Evolutionary conservation across 1,284 basidiomycete species (phyloP).

Genomic region (Coniophora puteana): DNA sequence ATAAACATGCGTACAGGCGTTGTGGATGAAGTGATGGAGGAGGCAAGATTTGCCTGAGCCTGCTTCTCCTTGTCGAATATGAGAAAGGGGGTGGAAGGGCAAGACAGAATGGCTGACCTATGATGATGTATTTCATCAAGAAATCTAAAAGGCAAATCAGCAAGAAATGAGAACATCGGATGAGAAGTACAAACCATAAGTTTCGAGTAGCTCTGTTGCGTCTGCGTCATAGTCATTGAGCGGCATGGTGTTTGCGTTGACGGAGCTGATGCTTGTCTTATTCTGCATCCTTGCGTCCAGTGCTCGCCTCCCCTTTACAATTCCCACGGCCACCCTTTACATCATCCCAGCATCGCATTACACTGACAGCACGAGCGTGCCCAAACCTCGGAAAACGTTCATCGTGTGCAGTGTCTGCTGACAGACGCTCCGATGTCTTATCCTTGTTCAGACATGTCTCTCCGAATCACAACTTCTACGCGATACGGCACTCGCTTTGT

Average conservation of each 20-base stretch:
- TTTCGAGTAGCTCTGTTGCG: conserved; percentile 88
- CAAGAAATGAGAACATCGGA: conserved; percentile 3
- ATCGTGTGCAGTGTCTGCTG: too few relatives aligned
- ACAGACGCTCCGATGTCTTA: too few relatives aligned
- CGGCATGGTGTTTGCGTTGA: conserved; percentile 37
- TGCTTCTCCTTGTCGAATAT: conserved; percentile 71
- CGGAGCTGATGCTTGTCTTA: too few relatives aligned
- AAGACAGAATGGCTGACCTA: conserved; percentile 52
- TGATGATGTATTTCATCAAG: conserved; percentile 96
- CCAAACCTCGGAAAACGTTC: too few relatives aligned
- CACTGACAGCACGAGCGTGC: too few relatives aligned
- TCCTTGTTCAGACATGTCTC: too few relatives aligned
- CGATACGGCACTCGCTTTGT: too few relatives aligned
- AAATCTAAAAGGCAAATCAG: conserved; percentile 63
- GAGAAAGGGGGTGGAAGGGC: conserved; percentile 5
- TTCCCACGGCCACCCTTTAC: too few relatives aligned
- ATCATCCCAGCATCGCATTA: too few relatives aligned
- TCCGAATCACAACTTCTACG: too few relatives aligned
- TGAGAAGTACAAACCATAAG: conserved; percentile 65
- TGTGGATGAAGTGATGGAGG: conserved; percentile 93
- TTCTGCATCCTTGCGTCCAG: too few relatives aligned
- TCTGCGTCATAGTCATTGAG: conserved; percentile 65
- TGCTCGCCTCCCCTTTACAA: too few relatives aligned
- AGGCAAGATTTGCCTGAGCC: conserved; percentile 97
- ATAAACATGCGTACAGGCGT: conserved; percentile 67